Base-by-base conservation (phyloP, 192 early-diverging fungal genomes). In the Geranomyces michiganensis region DNA sequence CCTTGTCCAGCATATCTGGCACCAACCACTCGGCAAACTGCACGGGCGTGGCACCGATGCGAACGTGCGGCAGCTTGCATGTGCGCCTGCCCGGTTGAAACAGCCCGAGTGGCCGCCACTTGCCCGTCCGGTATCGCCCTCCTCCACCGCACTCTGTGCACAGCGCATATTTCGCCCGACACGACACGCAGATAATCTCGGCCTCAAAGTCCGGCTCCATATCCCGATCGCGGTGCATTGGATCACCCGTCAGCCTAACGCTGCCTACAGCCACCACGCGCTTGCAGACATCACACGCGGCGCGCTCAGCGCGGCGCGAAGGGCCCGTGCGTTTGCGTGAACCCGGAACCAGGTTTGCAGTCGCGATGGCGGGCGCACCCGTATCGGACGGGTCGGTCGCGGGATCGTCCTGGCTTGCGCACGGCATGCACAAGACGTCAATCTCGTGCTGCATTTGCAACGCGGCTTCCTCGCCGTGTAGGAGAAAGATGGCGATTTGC, bases 111-210 rank as follows among this genome's bases (percentile, higher is more conserved):
- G 82, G 82, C 6, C 82, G 49, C 66, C 75, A 84, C 65, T 84
- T 84, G 43, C 82, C 82, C 31, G 70, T 72, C 4, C 70, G 70
- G 62, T 49, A 72, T 51, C 46, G 64, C 7, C 64, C 78, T 26
- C 81, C 81, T 1, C 81, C 81, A 29, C 81, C 81, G 64, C 77
- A 82, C 55, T 80, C 77, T 27, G 78, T 75, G 56, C 81, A 82
- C 43, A 81, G 71, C 21, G 71, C 76, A 59, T 76, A 81, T 43
- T 68, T 64, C 17, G 32, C 32, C 14, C 76, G 72, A 36, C 81
- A 82, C 26, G 43, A 21, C 15, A 45, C 56, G 67, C 81, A 82
- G 3, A 82, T 73, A 49, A 82, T 61, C 56, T 82, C 81, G 30
- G 76, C 76, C 43, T 45, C 56, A 47, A 81, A 81, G n/a, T 76